Evolutionary conservation across 495 filamentous ascomycete species (phyloP).

Genomic region (Astrocystis sublimbata): DNA sequence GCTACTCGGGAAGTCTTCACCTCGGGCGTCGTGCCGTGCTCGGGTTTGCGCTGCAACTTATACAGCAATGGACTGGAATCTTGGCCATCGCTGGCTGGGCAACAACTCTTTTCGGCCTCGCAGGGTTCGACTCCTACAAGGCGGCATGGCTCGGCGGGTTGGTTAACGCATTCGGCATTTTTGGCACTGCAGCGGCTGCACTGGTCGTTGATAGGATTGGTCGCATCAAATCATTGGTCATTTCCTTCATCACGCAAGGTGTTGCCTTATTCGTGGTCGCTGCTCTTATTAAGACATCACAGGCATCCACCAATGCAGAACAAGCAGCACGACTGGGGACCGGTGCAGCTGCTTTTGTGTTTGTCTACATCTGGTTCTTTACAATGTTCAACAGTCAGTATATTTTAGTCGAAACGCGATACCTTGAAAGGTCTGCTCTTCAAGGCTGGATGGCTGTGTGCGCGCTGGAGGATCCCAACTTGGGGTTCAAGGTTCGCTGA

Average conservation of each 20-base stretch:
- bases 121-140: slow-evolving; percentile 24
- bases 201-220: slow-evolving; percentile 55
- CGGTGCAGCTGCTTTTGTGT: slow-evolving; percentile 7
- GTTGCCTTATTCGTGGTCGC: slow-evolving; percentile 56
- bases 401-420: too few relatives aligned
- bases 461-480: too few relatives aligned
- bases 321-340: background rate
- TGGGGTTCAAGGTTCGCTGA: too few relatives aligned
- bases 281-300: slow-evolving; percentile 40
- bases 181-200: slow-evolving; percentile 28
- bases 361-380: slow-evolving; percentile 21
- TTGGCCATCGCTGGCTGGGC: slow-evolving; percentile 33
- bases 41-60: slow-evolving; percentile 33
- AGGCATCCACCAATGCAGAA: slow-evolving; percentile 4
- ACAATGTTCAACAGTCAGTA: slow-evolving; percentile 16
- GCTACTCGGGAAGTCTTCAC: slow-evolving; percentile 28
- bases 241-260: slow-evolving; percentile 50
- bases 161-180: slow-evolving; percentile 22
- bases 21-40: slow-evolving; percentile 30
- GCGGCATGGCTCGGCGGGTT: slow-evolving; percentile 22
- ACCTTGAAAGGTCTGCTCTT: too few relatives aligned
- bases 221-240: slow-evolving; percentile 56
- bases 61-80: slow-evolving; percentile 37
- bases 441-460: too few relatives aligned
- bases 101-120: slow-evolving; percentile 25